Base-by-base conservation (phyloP, 2,329 filamentous ascomycete species). In the Alternaria longipes region DNA sequence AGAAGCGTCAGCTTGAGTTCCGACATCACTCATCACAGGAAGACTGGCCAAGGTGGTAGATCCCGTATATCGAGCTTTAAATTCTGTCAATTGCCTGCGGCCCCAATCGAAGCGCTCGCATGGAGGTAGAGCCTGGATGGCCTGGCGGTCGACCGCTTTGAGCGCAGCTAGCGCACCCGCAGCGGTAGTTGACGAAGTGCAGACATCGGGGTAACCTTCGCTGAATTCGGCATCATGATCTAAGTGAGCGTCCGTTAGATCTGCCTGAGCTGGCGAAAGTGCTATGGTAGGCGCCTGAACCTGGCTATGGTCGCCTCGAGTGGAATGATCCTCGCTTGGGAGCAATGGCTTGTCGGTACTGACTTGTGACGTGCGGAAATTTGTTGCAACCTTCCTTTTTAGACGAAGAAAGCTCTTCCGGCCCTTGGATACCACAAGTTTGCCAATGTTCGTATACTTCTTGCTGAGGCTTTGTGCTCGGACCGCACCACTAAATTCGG, bases 71-170 rank as follows among this genome's bases (percentile, higher is more conserved):
- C 30, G 47, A 47, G 22, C 30, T 47, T 67, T 69, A 45, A 67
- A 69, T 8, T 56, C 59, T 16, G 69, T 65, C n/a, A 72, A 34
- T 40, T 68, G 61, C 20, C 58, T 54, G 14, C 71, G 70, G 24
- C 66, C 50, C 66, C 68, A 72, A 8, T 28, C 32, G 32, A 55
- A 32, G 1, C 63, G 62, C 44, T 73, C 26, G 8, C 69, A 44
- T 5, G 54, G 24, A 38, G 45, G 59, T 60, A 72, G 65, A 14
- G 26, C 26, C 30, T 51, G 56, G 5, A 72, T 51, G 11, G 14
- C 42, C 16, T 68, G 57, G 38, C 41, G 50, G 36, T 66, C 57
- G 24, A 68, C 20, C 14, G 26, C 47, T 30, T 54, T 55, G 8
- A 66, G 38, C 12, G 54, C 47, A 28, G 55, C 58, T 16, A 64